phyloP scores from a whole-genome alignment of 1,284 basidiomycete species.

The Apiotrichum sp. region DNA sequence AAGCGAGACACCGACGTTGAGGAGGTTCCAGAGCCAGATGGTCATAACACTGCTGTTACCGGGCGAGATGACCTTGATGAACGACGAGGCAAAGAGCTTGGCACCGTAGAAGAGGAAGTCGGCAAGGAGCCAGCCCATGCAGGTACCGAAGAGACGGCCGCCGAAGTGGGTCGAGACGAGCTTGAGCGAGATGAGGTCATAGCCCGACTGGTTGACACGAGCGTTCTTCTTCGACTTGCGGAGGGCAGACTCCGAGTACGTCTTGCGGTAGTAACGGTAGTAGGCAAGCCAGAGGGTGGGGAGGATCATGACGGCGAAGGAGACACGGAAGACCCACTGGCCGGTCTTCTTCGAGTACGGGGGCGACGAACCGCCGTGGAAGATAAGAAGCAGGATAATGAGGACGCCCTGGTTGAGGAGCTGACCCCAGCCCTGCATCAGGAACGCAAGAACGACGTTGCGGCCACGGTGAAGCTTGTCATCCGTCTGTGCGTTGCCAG shows the following conservation, averaged over 20 bases:
- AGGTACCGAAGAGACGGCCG: conserved; percentile 51
- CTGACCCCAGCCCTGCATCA: conserved; percentile 54
- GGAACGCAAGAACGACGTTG: conserved; percentile 53
- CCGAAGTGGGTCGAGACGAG: conserved; percentile 51
- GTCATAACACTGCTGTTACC: conserved; percentile 43
- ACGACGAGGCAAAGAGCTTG: conserved; percentile 48
- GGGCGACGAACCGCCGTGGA: conserved; percentile 44
- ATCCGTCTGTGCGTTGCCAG: conserved; percentile 46
- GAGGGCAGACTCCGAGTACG: conserved; percentile 45
- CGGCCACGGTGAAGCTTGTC: conserved; percentile 55
- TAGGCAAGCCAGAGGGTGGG: conserved; percentile 54
- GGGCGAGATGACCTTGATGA: conserved; percentile 51
- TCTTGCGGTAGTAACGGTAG: conserved; percentile 52
- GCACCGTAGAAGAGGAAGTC: conserved; percentile 53
- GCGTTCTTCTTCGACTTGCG: conserved; percentile 49
- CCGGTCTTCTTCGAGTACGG: conserved; percentile 49
- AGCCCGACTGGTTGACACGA: conserved; percentile 50
- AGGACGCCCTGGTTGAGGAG: conserved; percentile 53
- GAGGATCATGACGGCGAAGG: conserved; percentile 52
- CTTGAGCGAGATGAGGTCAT: conserved; percentile 51
- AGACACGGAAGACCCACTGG: conserved; percentile 54
- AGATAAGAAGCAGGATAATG: conserved; percentile 52
- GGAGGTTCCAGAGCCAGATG: conserved; percentile 53
- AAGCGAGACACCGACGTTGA: conserved; percentile 50
- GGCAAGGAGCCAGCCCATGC: conserved; percentile 52